These are phyloP conservation scores for Mortierella sp. DNA, from an alignment of 371 early-diverging fungal species.

Conservation along the genomic window DNA sequence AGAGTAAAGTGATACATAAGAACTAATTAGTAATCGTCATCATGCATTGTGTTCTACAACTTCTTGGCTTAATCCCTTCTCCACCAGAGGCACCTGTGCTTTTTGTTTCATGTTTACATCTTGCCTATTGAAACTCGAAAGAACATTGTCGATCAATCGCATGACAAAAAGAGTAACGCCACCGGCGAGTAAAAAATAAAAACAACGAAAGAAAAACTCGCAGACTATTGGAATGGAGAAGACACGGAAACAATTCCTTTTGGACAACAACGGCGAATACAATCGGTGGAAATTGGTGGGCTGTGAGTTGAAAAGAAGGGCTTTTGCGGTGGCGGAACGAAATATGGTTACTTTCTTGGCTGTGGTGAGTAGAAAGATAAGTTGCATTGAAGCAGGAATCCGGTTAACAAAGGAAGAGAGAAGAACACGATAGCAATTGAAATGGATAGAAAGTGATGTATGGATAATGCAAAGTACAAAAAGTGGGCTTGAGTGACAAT, in stretches of 20 bases:
- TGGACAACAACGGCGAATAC: background rate
- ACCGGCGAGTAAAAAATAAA: background rate
- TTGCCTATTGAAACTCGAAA: too few relatives aligned
- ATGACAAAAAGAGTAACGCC: background rate
- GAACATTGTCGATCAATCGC: too few relatives aligned
- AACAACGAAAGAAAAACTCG: background rate
- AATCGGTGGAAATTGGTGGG: background rate
- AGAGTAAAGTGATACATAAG: background rate
- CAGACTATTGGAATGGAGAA: background rate
- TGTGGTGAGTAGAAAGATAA: conserved; percentile 1
- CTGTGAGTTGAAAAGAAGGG: background rate
- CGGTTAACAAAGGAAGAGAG: background rate
- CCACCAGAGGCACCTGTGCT: background rate
- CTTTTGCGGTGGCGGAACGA: background rate
- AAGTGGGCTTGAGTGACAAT: conserved; percentile 18
- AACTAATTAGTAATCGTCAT: background rate
- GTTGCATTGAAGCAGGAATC: background rate
- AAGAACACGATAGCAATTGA: background rate
- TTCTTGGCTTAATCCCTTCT: background rate
- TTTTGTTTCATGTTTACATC: background rate
- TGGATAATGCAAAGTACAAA: background rate
- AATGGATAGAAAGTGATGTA: background rate
- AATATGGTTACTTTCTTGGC: background rate
- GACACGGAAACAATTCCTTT: background rate
- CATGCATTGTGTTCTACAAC: background rate